These are phyloP conservation scores for Pseudogymnoascus sp. DNA, from an alignment of 2,329 filamentous ascomycete genomes.

Conservation along the genomic window DNA sequence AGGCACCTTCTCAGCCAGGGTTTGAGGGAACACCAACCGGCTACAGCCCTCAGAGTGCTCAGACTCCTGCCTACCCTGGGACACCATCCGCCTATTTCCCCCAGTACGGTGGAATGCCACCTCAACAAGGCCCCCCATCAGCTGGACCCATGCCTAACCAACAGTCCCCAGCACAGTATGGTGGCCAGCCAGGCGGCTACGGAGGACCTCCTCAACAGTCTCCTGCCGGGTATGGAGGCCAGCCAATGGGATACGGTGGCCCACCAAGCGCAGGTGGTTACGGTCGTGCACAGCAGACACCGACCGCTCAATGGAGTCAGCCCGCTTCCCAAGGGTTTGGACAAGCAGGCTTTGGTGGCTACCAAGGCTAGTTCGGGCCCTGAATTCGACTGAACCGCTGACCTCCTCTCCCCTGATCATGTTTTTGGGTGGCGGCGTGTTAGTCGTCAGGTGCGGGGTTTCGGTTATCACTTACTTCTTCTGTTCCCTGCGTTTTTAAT, in stretches of 20 bases:
- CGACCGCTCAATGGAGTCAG: conserved; percentile 37
- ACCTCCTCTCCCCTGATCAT: not conserved
- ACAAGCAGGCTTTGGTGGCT: conserved; percentile 54
- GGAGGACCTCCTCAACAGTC: conserved; percentile 54
- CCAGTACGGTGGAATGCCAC: conserved; percentile 70
- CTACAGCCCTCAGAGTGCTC: conserved; percentile 66
- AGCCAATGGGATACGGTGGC: conserved; percentile 63
- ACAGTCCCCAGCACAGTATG: conserved; percentile 39
- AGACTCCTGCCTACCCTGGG: conserved; percentile 63
- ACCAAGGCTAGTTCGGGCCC: conserved; percentile 44
- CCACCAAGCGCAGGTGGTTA: conserved; percentile 76
- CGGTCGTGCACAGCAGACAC: conserved; percentile 58
- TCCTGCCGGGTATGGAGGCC: conserved; percentile 54
- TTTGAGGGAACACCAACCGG: conserved; percentile 67
- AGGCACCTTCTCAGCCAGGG: conserved; percentile 73
- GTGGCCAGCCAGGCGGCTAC: conserved; percentile 61
- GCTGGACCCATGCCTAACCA: conserved; percentile 31
- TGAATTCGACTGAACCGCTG: not conserved
- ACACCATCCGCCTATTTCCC: conserved; percentile 81
- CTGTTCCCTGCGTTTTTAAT: not conserved
- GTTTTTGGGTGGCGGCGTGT: conserved; percentile 6
- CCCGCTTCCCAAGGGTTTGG: conserved; percentile 52
- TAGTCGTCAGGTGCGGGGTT: not conserved
- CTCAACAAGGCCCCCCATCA: conserved; percentile 29
- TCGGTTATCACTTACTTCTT: not conserved